These are phyloP conservation scores for Oryza coarctata DNA, from an alignment of 176 grass and related monocot genomes.

Conservation along the genomic window DNA sequence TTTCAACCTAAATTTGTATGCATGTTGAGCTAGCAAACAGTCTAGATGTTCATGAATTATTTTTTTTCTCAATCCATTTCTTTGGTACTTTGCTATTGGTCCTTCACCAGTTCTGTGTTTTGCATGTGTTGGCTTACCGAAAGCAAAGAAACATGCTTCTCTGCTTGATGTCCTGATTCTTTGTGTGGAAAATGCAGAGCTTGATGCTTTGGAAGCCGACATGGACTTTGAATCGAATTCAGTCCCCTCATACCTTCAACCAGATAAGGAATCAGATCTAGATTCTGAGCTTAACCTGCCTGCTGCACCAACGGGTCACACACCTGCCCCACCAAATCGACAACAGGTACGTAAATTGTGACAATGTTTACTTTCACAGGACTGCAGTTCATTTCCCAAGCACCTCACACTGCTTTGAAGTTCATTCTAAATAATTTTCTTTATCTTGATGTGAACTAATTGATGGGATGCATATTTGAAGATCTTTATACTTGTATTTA, in stretches of 20 bases:
- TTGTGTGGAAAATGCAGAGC: constrained; percentile 63
- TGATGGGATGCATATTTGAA: background rate
- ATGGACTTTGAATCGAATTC: constrained; percentile 78
- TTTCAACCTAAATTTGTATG: background rate
- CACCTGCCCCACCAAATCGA: constrained; percentile 22
- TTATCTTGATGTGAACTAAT: background rate
- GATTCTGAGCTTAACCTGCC: constrained; percentile 72
- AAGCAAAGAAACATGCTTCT: background rate
- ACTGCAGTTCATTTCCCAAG: background rate
- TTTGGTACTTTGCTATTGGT: background rate
- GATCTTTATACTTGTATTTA: background rate
- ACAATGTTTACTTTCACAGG: background rate
- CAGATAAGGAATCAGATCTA: constrained; percentile 69
- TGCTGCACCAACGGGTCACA: constrained; percentile 66
- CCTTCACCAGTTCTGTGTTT: background rate
- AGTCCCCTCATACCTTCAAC: constrained; percentile 91
- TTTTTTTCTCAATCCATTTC: background rate
- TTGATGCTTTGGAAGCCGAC: constrained; percentile 96
- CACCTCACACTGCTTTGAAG: background rate
- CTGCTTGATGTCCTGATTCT: constrained; percentile 16
- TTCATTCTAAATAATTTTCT: background rate
- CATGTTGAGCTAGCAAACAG: background rate
- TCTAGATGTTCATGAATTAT: background rate
- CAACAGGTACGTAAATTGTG: constrained; percentile 27
- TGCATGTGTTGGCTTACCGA: background rate